Conservation (phyloP, 306 rosid species). For the Vachellia pachyceras region DNA sequence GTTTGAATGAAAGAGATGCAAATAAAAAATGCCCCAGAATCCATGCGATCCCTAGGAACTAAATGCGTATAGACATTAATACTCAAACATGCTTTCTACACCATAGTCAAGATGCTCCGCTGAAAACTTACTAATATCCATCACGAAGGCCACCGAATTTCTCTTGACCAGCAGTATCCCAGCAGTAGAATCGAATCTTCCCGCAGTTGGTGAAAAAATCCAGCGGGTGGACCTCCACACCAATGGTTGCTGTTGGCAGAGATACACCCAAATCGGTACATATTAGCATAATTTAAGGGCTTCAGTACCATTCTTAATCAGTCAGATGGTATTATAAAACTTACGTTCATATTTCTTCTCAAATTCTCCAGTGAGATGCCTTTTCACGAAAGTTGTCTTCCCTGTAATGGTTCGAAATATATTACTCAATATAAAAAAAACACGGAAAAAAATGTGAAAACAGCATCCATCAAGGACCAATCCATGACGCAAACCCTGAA, state of each 20-base stretch:
- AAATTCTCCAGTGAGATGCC: constrained; percentile 65
- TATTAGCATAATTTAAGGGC: neutral
- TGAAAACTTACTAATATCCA: constrained; percentile 52
- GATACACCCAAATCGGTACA: neutral
- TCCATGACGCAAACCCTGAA: neutral
- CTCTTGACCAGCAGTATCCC: constrained; percentile 64
- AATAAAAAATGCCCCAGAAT: neutral
- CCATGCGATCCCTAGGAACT: neutral
- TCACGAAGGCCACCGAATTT: constrained; percentile 60
- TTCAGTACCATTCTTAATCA: neutral
- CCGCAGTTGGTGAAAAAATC: constrained; percentile 66
- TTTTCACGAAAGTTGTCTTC: constrained; percentile 60
- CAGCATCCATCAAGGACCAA: neutral
- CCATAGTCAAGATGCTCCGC: neutral
- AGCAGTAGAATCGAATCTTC: constrained; percentile 60
- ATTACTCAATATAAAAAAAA: neutral
- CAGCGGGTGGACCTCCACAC: constrained; percentile 65
- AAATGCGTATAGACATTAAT: neutral
- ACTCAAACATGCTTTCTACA: neutral
- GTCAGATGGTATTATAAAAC: neutral
- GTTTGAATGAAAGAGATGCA: neutral
- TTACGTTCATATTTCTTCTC: constrained; percentile 65
- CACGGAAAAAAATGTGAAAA: neutral
- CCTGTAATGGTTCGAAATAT: constrained; percentile 39
- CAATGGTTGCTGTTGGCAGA: constrained; percentile 52